A percentile compares a stretch with the other conserved stretches of the same genome.
phyloP scores from a whole-genome alignment of 192 early-diverging fungal species.

The Nowakowskiella sp. region DNA sequence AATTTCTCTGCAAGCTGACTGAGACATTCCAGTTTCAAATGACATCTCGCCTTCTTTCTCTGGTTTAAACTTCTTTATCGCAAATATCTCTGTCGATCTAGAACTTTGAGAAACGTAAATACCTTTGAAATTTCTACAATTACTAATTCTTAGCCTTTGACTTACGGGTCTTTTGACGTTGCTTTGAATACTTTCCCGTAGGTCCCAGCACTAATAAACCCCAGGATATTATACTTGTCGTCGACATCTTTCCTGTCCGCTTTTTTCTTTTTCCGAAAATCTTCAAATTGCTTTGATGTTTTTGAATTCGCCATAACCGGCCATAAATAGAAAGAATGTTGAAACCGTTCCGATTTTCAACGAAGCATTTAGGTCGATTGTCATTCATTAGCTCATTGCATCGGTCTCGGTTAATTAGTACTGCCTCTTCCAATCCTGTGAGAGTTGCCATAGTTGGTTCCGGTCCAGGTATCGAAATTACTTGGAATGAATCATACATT shows the following conservation, averaged over 20 bases:
- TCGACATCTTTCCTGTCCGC: too few relatives aligned
- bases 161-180: conserved; percentile 37
- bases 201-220: conserved; percentile 89
- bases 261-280: too few relatives aligned
- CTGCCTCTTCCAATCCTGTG: too few relatives aligned
- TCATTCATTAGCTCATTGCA: too few relatives aligned
- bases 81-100: conserved; percentile 42
- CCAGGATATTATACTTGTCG: too few relatives aligned
- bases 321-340: too few relatives aligned
- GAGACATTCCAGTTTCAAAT: conserved; percentile 73
- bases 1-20: conserved; percentile 90
- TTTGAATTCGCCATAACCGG: too few relatives aligned
- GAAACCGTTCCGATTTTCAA: too few relatives aligned
- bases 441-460: conserved; percentile 24
- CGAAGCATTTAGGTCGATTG: too few relatives aligned
- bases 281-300: too few relatives aligned
- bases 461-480: conserved; percentile 18
- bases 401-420: too few relatives aligned
- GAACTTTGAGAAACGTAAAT: neutral
- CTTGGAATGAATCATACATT: too few relatives aligned
- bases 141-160: neutral
- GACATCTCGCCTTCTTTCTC: conserved; percentile 83
- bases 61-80: conserved; percentile 96
- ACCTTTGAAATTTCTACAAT: neutral
- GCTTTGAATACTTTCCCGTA: conserved; percentile 97